phyloP scores from a whole-genome alignment of 495 filamentous ascomycete species.

The Penicillium verhagenii region DNA sequence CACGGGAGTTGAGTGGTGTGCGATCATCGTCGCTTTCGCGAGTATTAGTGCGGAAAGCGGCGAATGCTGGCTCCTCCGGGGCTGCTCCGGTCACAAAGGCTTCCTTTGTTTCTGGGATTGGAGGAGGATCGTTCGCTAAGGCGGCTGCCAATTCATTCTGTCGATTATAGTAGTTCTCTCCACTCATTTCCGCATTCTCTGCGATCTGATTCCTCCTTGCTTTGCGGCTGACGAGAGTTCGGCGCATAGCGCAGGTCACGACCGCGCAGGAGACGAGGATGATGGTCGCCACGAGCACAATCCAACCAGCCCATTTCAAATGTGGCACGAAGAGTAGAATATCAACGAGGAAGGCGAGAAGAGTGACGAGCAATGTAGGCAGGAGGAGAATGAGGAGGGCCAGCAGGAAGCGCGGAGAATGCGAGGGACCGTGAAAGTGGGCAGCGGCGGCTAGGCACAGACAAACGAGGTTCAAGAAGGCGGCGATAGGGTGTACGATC shows the following conservation, averaged over 20 bases:
- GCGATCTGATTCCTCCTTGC: slow-evolving; percentile 87
- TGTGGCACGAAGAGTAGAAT: slow-evolving; percentile 96
- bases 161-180: slow-evolving; percentile 82
- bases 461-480: slow-evolving; percentile 80
- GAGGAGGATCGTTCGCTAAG: slow-evolving; percentile 33
- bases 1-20: slow-evolving; percentile 73
- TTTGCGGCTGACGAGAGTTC: slow-evolving; percentile 88
- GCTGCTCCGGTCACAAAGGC: slow-evolving; percentile 50
- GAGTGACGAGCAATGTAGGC: slow-evolving; percentile 77
- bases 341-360: slow-evolving; percentile 90
- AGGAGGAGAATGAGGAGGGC: slow-evolving; percentile 80
- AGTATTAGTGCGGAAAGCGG: slow-evolving; percentile 69
- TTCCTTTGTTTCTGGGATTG: slow-evolving; percentile 50
- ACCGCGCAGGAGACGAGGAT: slow-evolving; percentile 79
- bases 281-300: slow-evolving; percentile 89
- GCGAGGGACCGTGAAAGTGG: slow-evolving; percentile 87
- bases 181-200: slow-evolving; percentile 93
- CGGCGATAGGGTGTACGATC: slow-evolving; percentile 89
- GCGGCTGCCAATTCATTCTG: slow-evolving; percentile 53
- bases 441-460: slow-evolving; percentile 74
- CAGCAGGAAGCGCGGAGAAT: slow-evolving; percentile 87
- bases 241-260: slow-evolving; percentile 94
- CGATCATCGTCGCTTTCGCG: slow-evolving; percentile 72
- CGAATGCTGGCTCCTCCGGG: slow-evolving; percentile 65
- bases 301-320: slow-evolving; percentile 89